These are phyloP conservation scores for Talaromyces thailandensis DNA, from an alignment of 495 filamentous ascomycete genomes.

Conservation along the genomic window DNA sequence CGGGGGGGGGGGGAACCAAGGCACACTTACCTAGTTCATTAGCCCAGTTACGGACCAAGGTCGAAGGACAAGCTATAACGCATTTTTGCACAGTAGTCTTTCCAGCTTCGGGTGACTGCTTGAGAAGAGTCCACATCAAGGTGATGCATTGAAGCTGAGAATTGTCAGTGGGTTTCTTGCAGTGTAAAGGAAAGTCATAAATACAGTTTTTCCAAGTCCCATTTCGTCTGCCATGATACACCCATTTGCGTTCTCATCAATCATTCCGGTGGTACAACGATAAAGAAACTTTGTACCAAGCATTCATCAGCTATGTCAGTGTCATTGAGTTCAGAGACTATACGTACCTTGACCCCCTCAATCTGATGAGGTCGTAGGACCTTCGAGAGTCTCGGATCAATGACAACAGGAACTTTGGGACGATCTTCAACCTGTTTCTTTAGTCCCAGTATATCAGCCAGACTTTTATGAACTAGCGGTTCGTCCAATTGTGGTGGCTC, in stretches of 20 bases:
- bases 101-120: constrained; percentile 89
- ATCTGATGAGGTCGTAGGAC: constrained; percentile 95
- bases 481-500: constrained; percentile 56
- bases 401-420: constrained; percentile 91
- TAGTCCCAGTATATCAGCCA: constrained; percentile 92
- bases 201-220: constrained; percentile 91
- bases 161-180: constrained; percentile 24
- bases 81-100: constrained; percentile 94
- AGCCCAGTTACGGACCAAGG: constrained; percentile 95
- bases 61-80: constrained; percentile 96
- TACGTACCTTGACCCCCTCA: constrained; percentile 76
- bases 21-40: constrained; percentile 58
- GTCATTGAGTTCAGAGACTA: not conserved
- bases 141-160: constrained; percentile 60
- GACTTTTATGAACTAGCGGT: constrained; percentile 81
- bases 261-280: constrained; percentile 81
- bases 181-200: constrained; percentile 5
- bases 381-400: constrained; percentile 86
- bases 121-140: constrained; percentile 91
- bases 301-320: not conserved
- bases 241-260: constrained; percentile 88
- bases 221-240: constrained; percentile 99
- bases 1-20: too few species aligned
- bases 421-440: constrained; percentile 76
- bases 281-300: constrained; percentile 64